Evolutionary conservation across 257 asterid genomes (phyloP).

Genomic region (Rehmannia glutinosa): DNA sequence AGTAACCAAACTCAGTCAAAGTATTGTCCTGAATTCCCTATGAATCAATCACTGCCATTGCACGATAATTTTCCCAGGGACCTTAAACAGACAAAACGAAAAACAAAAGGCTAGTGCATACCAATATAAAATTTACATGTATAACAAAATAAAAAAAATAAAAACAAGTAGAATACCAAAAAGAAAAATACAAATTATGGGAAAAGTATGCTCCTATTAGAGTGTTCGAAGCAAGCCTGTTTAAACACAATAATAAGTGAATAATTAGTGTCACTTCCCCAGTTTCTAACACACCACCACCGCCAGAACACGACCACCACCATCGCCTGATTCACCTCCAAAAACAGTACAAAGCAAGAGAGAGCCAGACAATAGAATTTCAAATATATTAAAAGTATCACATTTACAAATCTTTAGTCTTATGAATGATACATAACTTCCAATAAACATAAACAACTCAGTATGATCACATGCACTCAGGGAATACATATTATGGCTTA

Average conservation of each 20-base stretch:
- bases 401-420: neutral
- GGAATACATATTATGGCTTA: neutral
- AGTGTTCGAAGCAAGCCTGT: neutral
- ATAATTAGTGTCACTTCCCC: neutral
- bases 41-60: too few species aligned
- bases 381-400: neutral
- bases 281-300: neutral
- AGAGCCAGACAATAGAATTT: neutral
- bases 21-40: neutral
- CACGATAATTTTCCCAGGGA: too few species aligned
- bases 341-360: neutral
- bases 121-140: neutral
- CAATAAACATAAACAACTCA: neutral
- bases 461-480: neutral
- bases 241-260: neutral
- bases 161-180: neutral
- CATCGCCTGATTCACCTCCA: neutral
- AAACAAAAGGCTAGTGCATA: too few species aligned
- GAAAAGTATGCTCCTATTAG: neutral
- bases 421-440: too few species aligned
- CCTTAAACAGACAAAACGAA: too few species aligned
- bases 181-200: neutral
- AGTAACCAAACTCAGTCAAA: neutral
- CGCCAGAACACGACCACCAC: neutral
- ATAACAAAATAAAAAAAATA: neutral